A percentile compares a stretch with the other conserved stretches of the same genome.
These are phyloP conservation scores for Suhomyces bribrorum DNA, from an alignment of 1,139 yeast genomes.

Conservation along the genomic window DNA sequence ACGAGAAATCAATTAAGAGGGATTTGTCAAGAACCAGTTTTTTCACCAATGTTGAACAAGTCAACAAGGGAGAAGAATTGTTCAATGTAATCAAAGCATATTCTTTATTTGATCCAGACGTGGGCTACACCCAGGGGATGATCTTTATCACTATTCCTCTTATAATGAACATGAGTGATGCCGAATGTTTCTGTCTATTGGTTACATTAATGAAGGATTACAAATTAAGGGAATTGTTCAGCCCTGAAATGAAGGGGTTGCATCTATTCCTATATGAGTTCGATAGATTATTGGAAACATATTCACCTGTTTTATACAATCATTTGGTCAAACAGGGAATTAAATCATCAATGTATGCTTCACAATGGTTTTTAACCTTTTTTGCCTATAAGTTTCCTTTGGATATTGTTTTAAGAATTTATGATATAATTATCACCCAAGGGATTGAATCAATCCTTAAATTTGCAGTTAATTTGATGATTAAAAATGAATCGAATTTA, in stretches of 20 bases:
- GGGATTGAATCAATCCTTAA: conserved; percentile 83
- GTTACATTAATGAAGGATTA: conserved; percentile 85
- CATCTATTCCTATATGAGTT: conserved; percentile 84
- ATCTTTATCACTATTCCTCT: conserved; percentile 87
- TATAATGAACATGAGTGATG: conserved; percentile 75
- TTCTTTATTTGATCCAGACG: conserved; percentile 84
- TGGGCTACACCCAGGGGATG: conserved; percentile 98
- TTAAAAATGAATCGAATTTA: conserved; percentile 61
- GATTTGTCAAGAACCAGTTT: conserved; percentile 86
- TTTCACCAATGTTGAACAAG: conserved; percentile 60
- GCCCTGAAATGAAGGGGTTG: conserved; percentile 93
- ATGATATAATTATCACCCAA: conserved; percentile 83
- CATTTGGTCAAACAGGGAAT: conserved; percentile 86
- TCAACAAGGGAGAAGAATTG: conserved; percentile 55
- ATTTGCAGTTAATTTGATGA: conserved; percentile 77
- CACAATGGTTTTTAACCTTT: conserved; percentile 93
- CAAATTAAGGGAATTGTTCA: conserved; percentile 69
- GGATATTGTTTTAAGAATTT: conserved; percentile 77
- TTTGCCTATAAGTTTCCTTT: conserved; percentile 93
- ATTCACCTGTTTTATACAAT: conserved; percentile 64
- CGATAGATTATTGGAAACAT: conserved; percentile 76
- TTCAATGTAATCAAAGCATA: conserved; percentile 81
- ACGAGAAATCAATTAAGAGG: conserved; percentile 75
- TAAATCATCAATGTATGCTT: conserved; percentile 88
- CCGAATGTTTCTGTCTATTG: conserved; percentile 81